A percentile compares a stretch with the other conserved stretches of the same genome.
These are phyloP conservation scores for Caloboletus firmus DNA, from an alignment of 1,284 basidiomycete genomes.

Conservation along the genomic window DNA sequence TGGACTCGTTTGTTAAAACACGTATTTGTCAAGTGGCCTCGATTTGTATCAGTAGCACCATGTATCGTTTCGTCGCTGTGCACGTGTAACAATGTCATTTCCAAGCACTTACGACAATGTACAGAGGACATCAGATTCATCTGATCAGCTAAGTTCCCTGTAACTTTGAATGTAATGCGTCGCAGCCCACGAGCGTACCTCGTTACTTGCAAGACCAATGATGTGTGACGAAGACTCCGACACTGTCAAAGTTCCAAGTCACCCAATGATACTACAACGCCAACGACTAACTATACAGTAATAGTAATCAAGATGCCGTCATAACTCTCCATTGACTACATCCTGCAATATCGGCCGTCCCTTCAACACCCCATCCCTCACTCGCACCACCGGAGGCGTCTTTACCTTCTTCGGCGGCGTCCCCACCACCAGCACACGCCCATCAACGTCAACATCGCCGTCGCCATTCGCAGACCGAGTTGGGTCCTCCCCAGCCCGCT, in stretches of 20 bases:
- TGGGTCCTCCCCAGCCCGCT: slow-evolving; percentile 15
- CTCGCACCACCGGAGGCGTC: slow-evolving; percentile 21
- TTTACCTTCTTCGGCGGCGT: slow-evolving; percentile 39
- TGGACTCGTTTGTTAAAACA: not conserved
- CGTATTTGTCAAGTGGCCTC: not conserved
- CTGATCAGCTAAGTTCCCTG: no score
- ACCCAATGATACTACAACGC: no score
- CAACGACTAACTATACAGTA: no score
- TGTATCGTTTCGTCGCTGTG: no score
- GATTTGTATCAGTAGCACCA: not conserved
- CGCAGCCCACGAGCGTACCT: no score
- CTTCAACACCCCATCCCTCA: slow-evolving; percentile 47
- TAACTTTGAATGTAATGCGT: no score
- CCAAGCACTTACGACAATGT: no score
- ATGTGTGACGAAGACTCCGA: no score
- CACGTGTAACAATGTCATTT: no score
- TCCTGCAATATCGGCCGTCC: slow-evolving; percentile 60
- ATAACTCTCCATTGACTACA: slow-evolving; percentile 44
- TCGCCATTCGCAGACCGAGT: not conserved
- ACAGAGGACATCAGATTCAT: no score
- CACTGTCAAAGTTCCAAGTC: no score
- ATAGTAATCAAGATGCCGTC: slow-evolving; percentile 3
- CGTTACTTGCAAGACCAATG: no score
- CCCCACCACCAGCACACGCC: not conserved
- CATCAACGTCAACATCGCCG: not conserved